Conservation (phyloP, 768 basidiomycete species). For the Albatrellus ellisii region DNA sequence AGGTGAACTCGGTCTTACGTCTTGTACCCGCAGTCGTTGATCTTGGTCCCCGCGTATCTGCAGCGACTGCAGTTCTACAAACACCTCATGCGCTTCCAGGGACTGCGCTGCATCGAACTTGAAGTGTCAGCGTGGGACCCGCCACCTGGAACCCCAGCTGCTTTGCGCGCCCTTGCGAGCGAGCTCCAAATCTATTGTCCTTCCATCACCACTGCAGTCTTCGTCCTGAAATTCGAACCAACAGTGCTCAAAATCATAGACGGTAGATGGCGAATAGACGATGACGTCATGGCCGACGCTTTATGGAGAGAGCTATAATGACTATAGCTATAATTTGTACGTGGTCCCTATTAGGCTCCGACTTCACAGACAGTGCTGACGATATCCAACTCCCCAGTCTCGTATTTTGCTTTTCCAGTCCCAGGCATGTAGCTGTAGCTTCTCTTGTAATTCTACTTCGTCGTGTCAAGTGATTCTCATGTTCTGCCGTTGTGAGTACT, state of each 20-base stretch:
- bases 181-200: constrained; percentile 52
- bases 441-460: no score
- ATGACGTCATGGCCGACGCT: constrained; percentile 11
- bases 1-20: constrained; percentile 25
- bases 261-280: constrained; percentile 19
- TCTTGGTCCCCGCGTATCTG: constrained; percentile 1
- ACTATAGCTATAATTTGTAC: no score
- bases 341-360: no score
- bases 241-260: constrained; percentile 28
- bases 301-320: no score
- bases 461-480: no score
- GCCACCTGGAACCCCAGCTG: constrained; percentile 34
- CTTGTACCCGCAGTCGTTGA: neutral
- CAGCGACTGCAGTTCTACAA: constrained; percentile 54
- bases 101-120: constrained; percentile 42
- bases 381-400: no score
- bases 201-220: constrained; percentile 37
- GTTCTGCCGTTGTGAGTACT: no score
- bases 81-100: constrained; percentile 37
- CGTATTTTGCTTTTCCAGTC: no score
- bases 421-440: no score
- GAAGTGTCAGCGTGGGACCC: constrained; percentile 59
- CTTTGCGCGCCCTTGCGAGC: constrained; percentile 42
- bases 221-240: constrained; percentile 50
- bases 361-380: no score